Base-by-base conservation (phyloP, 139 green algal species). In the Pedinophyceae sp. region DNA sequence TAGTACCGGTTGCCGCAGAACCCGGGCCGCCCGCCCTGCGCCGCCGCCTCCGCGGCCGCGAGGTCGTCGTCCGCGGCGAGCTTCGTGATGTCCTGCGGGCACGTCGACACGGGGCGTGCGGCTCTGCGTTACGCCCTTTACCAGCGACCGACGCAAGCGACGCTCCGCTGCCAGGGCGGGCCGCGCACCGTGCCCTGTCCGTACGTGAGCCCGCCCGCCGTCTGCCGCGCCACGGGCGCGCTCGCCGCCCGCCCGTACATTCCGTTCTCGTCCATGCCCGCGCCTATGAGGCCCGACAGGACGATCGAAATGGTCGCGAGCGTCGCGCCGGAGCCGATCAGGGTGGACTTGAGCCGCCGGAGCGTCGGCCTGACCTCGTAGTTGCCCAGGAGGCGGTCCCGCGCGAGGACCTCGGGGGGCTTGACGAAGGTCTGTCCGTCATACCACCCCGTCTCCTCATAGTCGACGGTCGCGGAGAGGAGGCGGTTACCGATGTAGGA, bases 401-500 rank as follows among this genome's bases (percentile, higher is more conserved):
- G 52, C 1, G 80, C 76, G 23, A 93, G 66, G 27, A 93, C 73
- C 58, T 90, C 81, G 0, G 77, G 83, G 0, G 80, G 76, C 58
- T 93, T 93, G 23, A 86, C 73, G 61, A 81, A 92, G 13, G 71
- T 58, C 62, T 88, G 77, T 5, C 79, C 74, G 52, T 85, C 76
- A 62, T 83, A 85, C 72, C 76, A 84, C 26, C 76, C 76, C 3
- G 73, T 76, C 70, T 85, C 87, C 71, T 95, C 87, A 59, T 95
- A 95, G 28, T 81, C 74, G 3, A 93, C 60, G 18, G 66, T 65
- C 0, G 89, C 89, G 24, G 54, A 77, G 28, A 95, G 74, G 28
- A 97, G 65, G 3, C 89, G 67, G 50, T 93, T 80, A 4, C 77
- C 76, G 10, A 97, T 85, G 52, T 96, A 97, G 5, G 65, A 61